These are phyloP conservation scores for Catunica adiposa DNA, from an alignment of 2,329 filamentous ascomycete genomes.

Conservation along the genomic window DNA sequence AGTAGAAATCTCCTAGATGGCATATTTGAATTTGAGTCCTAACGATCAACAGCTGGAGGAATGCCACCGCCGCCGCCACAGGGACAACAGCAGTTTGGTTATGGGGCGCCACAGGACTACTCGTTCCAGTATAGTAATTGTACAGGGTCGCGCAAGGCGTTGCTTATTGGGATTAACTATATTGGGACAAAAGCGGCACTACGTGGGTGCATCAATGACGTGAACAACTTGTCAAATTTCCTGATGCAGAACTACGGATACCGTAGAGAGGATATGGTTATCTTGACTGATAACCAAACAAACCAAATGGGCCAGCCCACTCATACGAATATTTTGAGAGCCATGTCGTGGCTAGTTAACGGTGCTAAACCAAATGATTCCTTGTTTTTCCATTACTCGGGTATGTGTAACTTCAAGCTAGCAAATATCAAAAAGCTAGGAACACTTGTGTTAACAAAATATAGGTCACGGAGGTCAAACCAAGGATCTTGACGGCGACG, in stretches of 20 bases:
- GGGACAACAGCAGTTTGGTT: slow-evolving; percentile 55
- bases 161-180: slow-evolving; percentile 47
- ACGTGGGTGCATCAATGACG: slow-evolving; percentile 43
- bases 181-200: slow-evolving; percentile 39
- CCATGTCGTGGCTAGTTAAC: slow-evolving; percentile 43
- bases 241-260: slow-evolving; percentile 37
- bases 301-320: slow-evolving; percentile 40
- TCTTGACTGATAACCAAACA: slow-evolving; percentile 39
- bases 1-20: neutral
- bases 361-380: slow-evolving; percentile 40
- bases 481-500: slow-evolving; percentile 37
- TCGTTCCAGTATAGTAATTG: slow-evolving; percentile 84
- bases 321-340: slow-evolving; percentile 36
- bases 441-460: neutral
- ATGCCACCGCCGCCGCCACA: slow-evolving; percentile 48
- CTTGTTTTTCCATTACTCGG: slow-evolving; percentile 44
- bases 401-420: slow-evolving; percentile 7
- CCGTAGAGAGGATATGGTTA: slow-evolving; percentile 41
- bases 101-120: slow-evolving; percentile 65
- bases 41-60: slow-evolving; percentile 21
- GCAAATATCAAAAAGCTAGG: too few relatives aligned
- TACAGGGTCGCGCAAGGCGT: slow-evolving; percentile 55
- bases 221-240: slow-evolving; percentile 42
- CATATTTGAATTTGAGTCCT: neutral
- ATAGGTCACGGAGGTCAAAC: slow-evolving; percentile 39